Evolutionary conservation across 2,329 filamentous ascomycete genomes (phyloP), one percentile per base, ranked within the genome.

Genomic region (Aspergillus hortae): DNA sequence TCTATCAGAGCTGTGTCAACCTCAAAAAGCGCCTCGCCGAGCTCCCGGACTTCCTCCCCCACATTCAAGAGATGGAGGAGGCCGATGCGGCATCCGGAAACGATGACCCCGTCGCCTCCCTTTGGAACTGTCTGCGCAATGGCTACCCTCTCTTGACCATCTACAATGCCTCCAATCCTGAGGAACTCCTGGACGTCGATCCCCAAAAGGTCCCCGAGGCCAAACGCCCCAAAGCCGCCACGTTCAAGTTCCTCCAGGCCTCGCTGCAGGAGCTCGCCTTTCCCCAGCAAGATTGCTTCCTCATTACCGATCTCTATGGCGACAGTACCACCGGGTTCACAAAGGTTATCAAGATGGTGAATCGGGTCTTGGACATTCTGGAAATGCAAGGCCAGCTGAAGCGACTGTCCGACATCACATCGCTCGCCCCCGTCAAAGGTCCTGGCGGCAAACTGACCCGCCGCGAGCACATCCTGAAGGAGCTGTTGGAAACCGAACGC

Each of bases 241-340:
- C 92, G 19, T 95, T 95, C 77, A 91, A 91, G 66, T 97, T 99
- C 68, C 83, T 96, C 54, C 86, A 95, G 69, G 91, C 90, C 21
- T 96, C 92, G 70, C 80, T 95, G 66, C 85, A 86, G 60, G 88
- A 95, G 48, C 79, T 97, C 46, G 83, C 86, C 51, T 88, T 96
- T 48, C 83, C 88, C 2, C 79, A 89, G 4, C 82, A 87, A 44
- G 90, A 96, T 56, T 92, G 90, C 65, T 97, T 97, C 71, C 88
- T 95, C 63, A 88, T 99, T 62, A 89, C 85, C 52, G 92, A 99
- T 72, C 77, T 97, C 43, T 92, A 94, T 72, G 90, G 90, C 49
- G 90, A 92, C 63, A 95, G 96, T 71, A 99, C 94, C 1, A 96
- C 90, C 42, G 94, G 94, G 3, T 97, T 99, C 69, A 91, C 96